Evolutionary conservation across 148 eudicot genomes (phyloP), one percentile per base, ranked within the genome.

Genomic region (Nyssa sinensis): DNA sequence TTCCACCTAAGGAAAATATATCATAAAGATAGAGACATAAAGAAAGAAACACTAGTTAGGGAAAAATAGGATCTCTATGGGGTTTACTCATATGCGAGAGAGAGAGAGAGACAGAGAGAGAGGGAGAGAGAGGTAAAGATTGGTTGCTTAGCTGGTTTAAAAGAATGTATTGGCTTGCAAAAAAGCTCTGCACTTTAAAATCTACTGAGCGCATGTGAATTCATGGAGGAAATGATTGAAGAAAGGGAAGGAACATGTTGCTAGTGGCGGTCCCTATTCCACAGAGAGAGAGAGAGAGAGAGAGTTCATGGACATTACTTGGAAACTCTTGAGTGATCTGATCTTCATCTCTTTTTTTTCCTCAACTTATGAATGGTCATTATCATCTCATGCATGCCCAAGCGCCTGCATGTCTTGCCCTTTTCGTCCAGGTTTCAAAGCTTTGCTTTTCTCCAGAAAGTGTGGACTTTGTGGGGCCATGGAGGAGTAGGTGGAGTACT

Each of bases 391-490:
- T 63, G 68, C 61, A 62, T 12, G 58, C 5, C 60, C 35, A 11
- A 35, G 29, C 23, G 75, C 75, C 67, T 72, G 63, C 67, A 30
- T 62, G 66, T 71, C 30, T 37, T 72, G 75, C 75, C 75, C 37
- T 61, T 72, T 61, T 72, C 75, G 34, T 39, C 60, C 35, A 7
- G 8, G n/a, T 9, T 58, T 7, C 24, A 5, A n/a, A n/a, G n/a
- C n/a, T n/a, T n/a, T n/a, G n/a, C n/a, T n/a, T n/a, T n/a, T n/a
- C n/a, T n/a, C n/a, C n/a, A n/a, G n/a, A n/a, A n/a, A n/a, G n/a
- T n/a, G n/a, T n/a, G n/a, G n/a, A n/a, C n/a, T n/a, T n/a, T n/a
- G n/a, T n/a, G n/a, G n/a, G 60, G 60, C 24, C 24, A 4, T 57
- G 60, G 60, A n/a, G n/a, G n/a, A n/a, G n/a, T n/a, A n/a, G n/a